Conservation (phyloP, 805 yeast genomes). For the Priceomyces castillae region DNA sequence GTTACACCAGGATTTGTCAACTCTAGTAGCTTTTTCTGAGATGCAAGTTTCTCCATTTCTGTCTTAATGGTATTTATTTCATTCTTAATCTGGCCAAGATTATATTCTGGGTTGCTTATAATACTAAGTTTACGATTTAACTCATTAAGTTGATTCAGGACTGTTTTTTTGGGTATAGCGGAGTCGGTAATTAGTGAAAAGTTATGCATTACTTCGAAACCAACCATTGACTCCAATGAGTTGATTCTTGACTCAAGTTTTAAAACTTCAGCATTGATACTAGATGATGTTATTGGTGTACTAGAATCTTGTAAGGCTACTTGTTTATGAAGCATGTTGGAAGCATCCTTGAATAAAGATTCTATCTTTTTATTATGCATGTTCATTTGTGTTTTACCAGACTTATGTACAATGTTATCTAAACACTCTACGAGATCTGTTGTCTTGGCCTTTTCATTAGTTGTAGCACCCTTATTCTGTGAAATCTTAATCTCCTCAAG, state of each 20-base stretch:
- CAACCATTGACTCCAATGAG: slow-evolving; percentile 21
- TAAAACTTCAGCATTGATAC: slow-evolving; percentile 12
- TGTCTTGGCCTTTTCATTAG: slow-evolving; percentile 1
- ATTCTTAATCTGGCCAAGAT: slow-evolving; percentile 20
- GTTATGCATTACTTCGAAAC: slow-evolving; percentile 11
- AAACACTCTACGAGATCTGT: slow-evolving; percentile 8
- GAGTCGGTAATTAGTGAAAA: slow-evolving; percentile 1
- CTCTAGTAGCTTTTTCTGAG: slow-evolving; percentile 16
- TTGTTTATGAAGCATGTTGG: background rate
- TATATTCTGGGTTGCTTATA: slow-evolving; percentile 34
- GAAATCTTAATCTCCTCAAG: slow-evolving; percentile 32
- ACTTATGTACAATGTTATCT: slow-evolving; percentile 4
- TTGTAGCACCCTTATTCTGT: slow-evolving; percentile 3
- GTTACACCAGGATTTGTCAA: slow-evolving; percentile 2
- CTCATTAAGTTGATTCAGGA: slow-evolving; percentile 29
- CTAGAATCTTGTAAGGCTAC: background rate
- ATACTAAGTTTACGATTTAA: slow-evolving; percentile 32
- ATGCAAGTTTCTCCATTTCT: slow-evolving; percentile 24
- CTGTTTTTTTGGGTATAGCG: slow-evolving; percentile 10
- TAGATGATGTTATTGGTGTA: background rate
- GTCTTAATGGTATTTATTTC: slow-evolving; percentile 22
- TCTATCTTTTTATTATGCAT: slow-evolving; percentile 6
- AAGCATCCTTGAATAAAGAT: slow-evolving; percentile 8
- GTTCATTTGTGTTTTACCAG: slow-evolving; percentile 1
- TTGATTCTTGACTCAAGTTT: slow-evolving; percentile 26